A percentile compares a stretch with the other conserved stretches of the same genome.
Conservation (phyloP, 2,329 filamentous ascomycete species). For the Pseudocercospora musae region DNA sequence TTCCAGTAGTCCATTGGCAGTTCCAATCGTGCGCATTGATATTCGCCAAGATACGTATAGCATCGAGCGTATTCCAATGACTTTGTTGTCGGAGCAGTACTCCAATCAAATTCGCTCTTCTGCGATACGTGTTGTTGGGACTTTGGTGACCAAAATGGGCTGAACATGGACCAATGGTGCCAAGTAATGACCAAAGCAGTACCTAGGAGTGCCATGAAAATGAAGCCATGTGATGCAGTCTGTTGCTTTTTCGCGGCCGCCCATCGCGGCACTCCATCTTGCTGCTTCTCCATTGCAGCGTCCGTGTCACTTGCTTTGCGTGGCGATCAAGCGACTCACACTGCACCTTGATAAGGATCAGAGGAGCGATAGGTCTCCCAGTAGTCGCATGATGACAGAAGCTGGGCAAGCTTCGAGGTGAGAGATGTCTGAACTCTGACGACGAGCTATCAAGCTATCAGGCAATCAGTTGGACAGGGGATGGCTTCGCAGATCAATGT, state of each 20-base stretch:
- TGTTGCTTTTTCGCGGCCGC: neutral
- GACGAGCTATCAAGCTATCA: neutral
- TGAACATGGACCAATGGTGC: neutral
- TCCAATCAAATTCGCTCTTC: neutral
- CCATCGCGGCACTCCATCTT: neutral
- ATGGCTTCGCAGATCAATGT: neutral
- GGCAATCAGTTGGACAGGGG: neutral
- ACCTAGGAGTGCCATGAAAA: neutral
- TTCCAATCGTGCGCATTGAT: conserved; percentile 47
- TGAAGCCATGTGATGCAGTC: neutral
- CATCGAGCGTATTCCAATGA: neutral
- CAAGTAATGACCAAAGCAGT: too few relatives aligned
- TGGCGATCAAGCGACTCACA: neutral
- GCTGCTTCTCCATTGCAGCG: neutral
- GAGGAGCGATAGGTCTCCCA: too few relatives aligned
- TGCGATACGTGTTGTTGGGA: neutral
- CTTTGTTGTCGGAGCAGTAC: neutral
- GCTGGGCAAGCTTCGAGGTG: neutral
- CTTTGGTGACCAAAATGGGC: neutral
- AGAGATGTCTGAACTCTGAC: too few relatives aligned
- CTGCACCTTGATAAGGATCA: neutral
- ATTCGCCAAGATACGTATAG: neutral
- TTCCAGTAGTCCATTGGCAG: conserved; percentile 49
- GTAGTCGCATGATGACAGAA: neutral
- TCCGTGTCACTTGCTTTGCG: neutral